Evolutionary conservation across 495 filamentous ascomycete genomes (phyloP).

Genomic region (Neurospora pannonica): DNA sequence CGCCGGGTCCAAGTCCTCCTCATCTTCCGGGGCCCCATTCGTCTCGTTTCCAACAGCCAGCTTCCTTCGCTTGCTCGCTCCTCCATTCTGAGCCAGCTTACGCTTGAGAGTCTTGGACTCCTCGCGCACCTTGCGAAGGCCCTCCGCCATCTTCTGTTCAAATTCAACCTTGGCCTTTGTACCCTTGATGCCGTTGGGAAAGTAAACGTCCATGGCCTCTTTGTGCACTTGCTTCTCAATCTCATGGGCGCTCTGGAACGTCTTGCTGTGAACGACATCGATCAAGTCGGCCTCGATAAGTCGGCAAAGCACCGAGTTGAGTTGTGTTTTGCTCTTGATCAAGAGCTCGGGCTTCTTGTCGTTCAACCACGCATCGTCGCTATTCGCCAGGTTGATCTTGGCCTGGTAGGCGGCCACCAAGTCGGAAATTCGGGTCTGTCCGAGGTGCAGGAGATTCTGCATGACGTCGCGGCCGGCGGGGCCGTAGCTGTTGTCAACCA

Average conservation of each 20-base stretch:
- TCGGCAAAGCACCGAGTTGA: constrained; percentile 31
- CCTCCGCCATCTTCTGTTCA: constrained; percentile 43
- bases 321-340: constrained; percentile 22
- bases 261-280: constrained; percentile 27
- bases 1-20: constrained; percentile 30
- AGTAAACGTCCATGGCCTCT: constrained; percentile 32
- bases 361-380: constrained; percentile 3
- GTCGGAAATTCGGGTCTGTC: constrained; percentile 65
- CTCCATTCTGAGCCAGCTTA: constrained; percentile 33
- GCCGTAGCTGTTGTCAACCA: constrained; percentile 63
- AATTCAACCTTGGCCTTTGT: constrained; percentile 50
- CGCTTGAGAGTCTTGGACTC: constrained; percentile 40
- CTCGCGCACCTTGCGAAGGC: constrained; percentile 38
- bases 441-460: constrained; percentile 62
- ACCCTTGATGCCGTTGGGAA: constrained; percentile 30
- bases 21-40: constrained; percentile 17
- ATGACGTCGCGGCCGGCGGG: constrained; percentile 59
- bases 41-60: constrained; percentile 24
- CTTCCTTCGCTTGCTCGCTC: constrained; percentile 38
- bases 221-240: constrained; percentile 26
- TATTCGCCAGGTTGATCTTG: constrained; percentile 23
- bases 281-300: constrained; percentile 37
- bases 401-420: constrained; percentile 42
- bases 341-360: constrained; percentile 13
- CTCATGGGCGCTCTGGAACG: constrained; percentile 32